Conservation (phyloP, 139 green algal species). For the Microglena sp. region DNA sequence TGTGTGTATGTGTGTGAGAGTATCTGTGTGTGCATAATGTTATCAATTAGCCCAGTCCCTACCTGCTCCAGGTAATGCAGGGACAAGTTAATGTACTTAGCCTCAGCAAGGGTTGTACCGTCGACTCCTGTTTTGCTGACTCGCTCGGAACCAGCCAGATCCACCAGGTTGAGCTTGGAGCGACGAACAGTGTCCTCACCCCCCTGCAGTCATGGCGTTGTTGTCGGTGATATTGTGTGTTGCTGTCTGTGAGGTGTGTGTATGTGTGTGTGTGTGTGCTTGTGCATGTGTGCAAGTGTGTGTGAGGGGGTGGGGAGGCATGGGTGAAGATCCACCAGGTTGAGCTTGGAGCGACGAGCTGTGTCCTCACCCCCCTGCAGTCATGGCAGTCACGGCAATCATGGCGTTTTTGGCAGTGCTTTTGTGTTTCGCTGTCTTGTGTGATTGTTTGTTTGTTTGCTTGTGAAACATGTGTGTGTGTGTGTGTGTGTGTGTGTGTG, state of each 20-base stretch:
- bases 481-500: too few relatives aligned
- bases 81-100: constrained; percentile 82
- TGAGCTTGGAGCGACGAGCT: constrained; percentile 57
- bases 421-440: background rate
- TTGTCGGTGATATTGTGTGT: background rate
- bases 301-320: too few relatives aligned
- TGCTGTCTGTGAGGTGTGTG: too few relatives aligned
- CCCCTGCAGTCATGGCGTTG: background rate
- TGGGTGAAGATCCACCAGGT: constrained; percentile 69
- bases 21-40: too few relatives aligned
- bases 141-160: constrained; percentile 59
- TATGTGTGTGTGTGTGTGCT: background rate
- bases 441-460: too few relatives aligned
- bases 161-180: constrained; percentile 67
- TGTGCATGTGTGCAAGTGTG: too few relatives aligned
- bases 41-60: constrained; percentile 55
- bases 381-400: background rate
- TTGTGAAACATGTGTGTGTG: too few relatives aligned
- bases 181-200: constrained; percentile 54
- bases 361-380: constrained; percentile 27
- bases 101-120: constrained; percentile 60
- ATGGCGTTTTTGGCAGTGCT: too few relatives aligned
- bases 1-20: too few relatives aligned
- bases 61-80: constrained; percentile 80
- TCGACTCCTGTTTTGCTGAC: constrained; percentile 58